Base-by-base conservation (phyloP, 257 asterid genomes). In the Penstemon barbatus region DNA sequence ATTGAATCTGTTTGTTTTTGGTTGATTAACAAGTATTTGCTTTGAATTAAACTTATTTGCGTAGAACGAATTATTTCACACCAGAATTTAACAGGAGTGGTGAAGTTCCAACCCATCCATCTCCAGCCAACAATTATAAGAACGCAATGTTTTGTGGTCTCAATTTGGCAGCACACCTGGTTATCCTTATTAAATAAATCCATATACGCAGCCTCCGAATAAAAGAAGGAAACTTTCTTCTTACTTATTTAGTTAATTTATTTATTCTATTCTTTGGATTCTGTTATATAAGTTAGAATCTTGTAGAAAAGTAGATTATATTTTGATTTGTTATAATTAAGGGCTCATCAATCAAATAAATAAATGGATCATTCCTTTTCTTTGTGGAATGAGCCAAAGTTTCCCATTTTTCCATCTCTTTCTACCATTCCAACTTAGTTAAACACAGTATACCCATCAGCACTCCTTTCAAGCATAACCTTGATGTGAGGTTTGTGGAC, bases 101-200 rank as follows among this genome's bases (percentile, higher is more conserved):
- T 4, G 7, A 55, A 11, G 25, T 43, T 40, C 41, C 42, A 8
- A 12, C 37, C 67, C 10, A 19, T 9, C 56, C 63, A 39, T 67
- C 52, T 68, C 62, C 52, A 36, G 13, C 40, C 39, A 72, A 63
- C 54, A 67, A 42, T 59, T 38, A 58, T 64, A 33, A 46, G 67
- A 61, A 46, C 58, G 18, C 57, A 61, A 43, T 48, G 61, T 45
- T 61, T 72, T 46, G 37, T 55, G 58, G 52, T 66, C 71, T 48
- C 68, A 48, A 62, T 57, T 59, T 60, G 65, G 63, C 19, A 37
- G 51, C 46, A 7, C 40, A 13, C 64, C 52, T 61, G 40, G 69
- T 64, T 53, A 55, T 78, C 70, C 53, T 49, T 50, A 57, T 70
- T 15, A 70, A 63, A 48, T 18, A 39, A 45, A 50, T 69, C 42